Evolutionary conservation across 1,284 basidiomycete genomes (phyloP), one percentile per base, ranked within the genome.

Genomic region (Microbotryum violaceum): DNA sequence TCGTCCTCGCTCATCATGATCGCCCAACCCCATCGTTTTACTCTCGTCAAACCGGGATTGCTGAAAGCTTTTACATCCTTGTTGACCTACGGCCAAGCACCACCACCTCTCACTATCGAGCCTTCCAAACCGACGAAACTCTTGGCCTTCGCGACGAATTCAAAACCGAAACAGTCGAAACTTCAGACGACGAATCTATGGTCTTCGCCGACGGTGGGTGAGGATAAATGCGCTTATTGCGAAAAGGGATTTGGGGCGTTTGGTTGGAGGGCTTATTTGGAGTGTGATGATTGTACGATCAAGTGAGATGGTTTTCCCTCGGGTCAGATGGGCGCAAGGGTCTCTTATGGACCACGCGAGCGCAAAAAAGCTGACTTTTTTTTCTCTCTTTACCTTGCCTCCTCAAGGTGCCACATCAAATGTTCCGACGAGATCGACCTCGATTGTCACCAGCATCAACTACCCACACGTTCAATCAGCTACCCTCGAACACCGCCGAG

Each of bases 201-300:
- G 44, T 27, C n/a, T 60, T 45, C 29, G 14, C 37, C 45, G 42
- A 53, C 21, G 31, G 20, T 18, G 10, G 6, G 14, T 18, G 58
- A 45, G 14, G 49, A 57, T 18, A 90, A 87, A 73, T 93, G 90
- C 71, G 87, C 88, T 72, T 78, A 91, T 10, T 93, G 90, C 71
- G 72, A 74, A 54, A 92, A 91, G 79, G 53, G 87, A 10, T 91
- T 90, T 70, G 71, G 78, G 33, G 87, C 54, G 79, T 93, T 52
- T 89, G 89, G 18, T 86, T 68, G 20, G 83, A 89, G 90, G 72
- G 84, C 88, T 23, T 83, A 87, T 33, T 76, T 93, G 33, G 85
- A 89, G 71, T 93, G 91, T 74, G 91, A 94, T 74, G 91, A 93
- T 75, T 94, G 91, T 76, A 83, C 84, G 23, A 73, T 86, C 66